Evolutionary conservation across 805 yeast species (phyloP), one percentile per base, ranked within the genome.

Genomic region (Suhomyces xylopsoci): DNA sequence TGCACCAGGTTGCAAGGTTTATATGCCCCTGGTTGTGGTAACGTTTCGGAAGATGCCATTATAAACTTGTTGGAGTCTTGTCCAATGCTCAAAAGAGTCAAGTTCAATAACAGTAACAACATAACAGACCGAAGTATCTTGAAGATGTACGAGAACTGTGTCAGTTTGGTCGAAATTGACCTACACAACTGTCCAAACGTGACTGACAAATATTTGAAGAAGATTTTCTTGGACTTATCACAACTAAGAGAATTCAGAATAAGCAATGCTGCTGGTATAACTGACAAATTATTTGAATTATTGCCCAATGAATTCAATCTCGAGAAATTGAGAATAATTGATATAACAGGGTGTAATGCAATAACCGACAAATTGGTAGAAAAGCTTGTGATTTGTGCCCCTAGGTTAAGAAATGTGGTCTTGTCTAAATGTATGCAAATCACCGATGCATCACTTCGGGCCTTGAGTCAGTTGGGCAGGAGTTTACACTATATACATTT

Each of bases 401-500:
- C 98, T 3, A 82, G 90, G 49, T 72, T 94, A 56, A 80, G 97
- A 58, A 91, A 91, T 62, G 89, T 94, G 32, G 92, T 90, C 14
- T 74, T 93, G 52, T 92, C 96, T 7, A 94, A 94, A 69, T 94
- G 98, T 74, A 76, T 84, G 63, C 84, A 85, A 62, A 83, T 93
- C 26, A 90, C 97, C 0, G 97, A 93, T 73, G 79, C 84, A 1
- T 84, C 96, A 2, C 72, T 93, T 42, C 76, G 83, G 49, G 82
- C 89, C 15, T 76, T 94, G 56, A 80, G 96, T 6, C 78, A 77
- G 28, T 76, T 94, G 53, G 96, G 93, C 3, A 81, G 87, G 62
- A 85, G 85, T 59, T 76, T 93, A 59, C 97, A 91, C 63, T 90
- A 91, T 61, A 79, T 94, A 48, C 98, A 94, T 71, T 79, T 93